Base-by-base conservation (phyloP, 2,329 filamentous ascomycete species). In the Chrysoporthe cubensis region DNA sequence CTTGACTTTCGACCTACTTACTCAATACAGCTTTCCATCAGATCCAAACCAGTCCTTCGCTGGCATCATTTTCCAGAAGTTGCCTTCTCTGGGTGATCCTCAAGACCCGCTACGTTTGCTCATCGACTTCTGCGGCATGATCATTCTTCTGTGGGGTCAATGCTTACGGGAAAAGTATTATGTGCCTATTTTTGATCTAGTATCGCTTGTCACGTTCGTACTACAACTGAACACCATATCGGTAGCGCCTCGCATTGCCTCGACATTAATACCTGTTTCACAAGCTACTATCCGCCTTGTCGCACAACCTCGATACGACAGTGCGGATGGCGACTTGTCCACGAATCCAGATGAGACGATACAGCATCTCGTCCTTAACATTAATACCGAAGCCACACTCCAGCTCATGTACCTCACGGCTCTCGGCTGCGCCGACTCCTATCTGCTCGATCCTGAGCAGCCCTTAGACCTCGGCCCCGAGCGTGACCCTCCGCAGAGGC, bases 71-170 rank as follows among this genome's bases (percentile, higher is more conserved):
- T 85, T 92, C 64, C 88, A 91, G 70, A 85, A 85, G 57, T 78
- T 95, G n/a, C 87, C 90, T 0, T 75, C 82, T 6, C 82, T 89
- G 70, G 85, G 86, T 63, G 82, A 78, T 59, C 80, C 76, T 65
- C 80, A 75, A 64, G 83, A 80, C 68, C 86, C 80, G 61, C 82
- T 80, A 78, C 87, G 79, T 75, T 81, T 92, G 3, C 85, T 91
- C 1, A 80, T 90, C 11, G 86, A 89, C 69, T 89, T 94, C 71
- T 88, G 87, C 62, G 82, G 87, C 61, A 80, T 88, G 42, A 78
- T 94, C 26, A 83, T 92, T 62, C 82, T 84, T 18, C 77, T 95
- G 16, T 95, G 92, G 91, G 82, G 83, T 18, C 84, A 83, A 26
- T 94, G 91, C 74, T 79, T 90, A 7, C 80, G 85, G 13, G 91